Base-by-base conservation (phyloP, 1,139 yeast genomes). In the Arxiozyma heterogenica region DNA sequence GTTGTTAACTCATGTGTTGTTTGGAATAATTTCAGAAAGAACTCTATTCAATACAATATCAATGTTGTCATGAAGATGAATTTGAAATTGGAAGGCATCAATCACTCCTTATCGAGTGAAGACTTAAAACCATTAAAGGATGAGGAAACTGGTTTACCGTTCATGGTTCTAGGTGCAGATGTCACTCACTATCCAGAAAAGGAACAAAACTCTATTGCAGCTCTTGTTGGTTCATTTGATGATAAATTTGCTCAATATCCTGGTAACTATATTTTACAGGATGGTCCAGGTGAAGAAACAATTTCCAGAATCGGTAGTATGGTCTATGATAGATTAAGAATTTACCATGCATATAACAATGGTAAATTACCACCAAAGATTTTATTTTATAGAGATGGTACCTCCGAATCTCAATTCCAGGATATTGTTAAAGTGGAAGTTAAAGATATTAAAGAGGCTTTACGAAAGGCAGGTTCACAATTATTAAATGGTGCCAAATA, bases 41-140 rank as follows among this genome's bases (percentile, higher is more conserved):
- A 54, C 46, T 57, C 61, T 38, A 42, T 53, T 49, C 60, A 58
- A 49, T 59, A 58, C 47, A 59, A 61, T 47, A 54, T 53, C 18
- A 59, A 61, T 52, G 57, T 60, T 38, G 60, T 52, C 8, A 59
- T 61, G 61, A 61, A 61, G 54, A 61, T 61, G 61, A 61, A 61
- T 46, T 49, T 61, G 46, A 61, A 61, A 45, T 47, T 59, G 49
- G 50, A 53, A 41, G 63, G 63, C 53, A 42, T 53, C 34, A 61
- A 61, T 41, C 63, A 59, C 50, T 51, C 59, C 18, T 51, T 59
- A 47, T 30, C 51, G 34, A 39, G 44, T 34, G 51, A 53, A 12
- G 54, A 54, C 42, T 47, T 55, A 39, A 44, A 52, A 21, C 44
- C 54, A 22, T 49, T 61, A 38, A 58, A 49, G 22, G 64, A 61